phyloP scores from a whole-genome alignment of 768 basidiomycete genomes.

The Serendipita sp. region DNA sequence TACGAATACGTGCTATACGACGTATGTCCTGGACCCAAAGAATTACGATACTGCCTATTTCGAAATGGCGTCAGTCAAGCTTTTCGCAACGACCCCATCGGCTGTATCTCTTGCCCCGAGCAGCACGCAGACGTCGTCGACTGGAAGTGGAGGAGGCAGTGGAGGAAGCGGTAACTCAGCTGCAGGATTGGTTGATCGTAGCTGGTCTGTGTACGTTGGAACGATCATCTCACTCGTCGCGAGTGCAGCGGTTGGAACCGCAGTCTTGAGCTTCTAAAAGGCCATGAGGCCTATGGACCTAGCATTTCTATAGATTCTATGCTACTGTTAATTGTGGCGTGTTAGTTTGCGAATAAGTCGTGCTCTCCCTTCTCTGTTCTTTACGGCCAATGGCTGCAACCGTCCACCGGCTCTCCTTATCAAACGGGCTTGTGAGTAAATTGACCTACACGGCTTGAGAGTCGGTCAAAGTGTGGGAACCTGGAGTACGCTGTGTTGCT shows the following conservation, averaged over 20 bases:
- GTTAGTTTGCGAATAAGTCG: too few relatives aligned
- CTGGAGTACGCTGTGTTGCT: too few relatives aligned
- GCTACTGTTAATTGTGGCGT: too few relatives aligned
- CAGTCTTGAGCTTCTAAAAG: too few relatives aligned
- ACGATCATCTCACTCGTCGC: neutral
- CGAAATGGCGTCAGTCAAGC: conserved; percentile 44
- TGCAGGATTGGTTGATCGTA: neutral
- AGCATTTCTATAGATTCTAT: too few relatives aligned
- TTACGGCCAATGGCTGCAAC: too few relatives aligned
- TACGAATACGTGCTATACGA: conserved; percentile 46
- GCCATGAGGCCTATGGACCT: too few relatives aligned
- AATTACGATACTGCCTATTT: conserved; percentile 55
- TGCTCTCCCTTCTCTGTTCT: too few relatives aligned
- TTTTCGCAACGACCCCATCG: conserved; percentile 19
- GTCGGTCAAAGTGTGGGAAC: too few relatives aligned
- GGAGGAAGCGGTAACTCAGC: neutral
- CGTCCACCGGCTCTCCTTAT: too few relatives aligned
- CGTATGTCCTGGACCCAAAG: conserved; percentile 49
- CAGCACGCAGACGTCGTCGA: neutral
- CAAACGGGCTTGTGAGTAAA: too few relatives aligned
- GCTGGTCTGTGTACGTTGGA: neutral
- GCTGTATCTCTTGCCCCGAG: neutral
- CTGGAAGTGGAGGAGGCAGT: neutral
- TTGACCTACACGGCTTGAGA: too few relatives aligned
- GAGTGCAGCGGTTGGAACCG: neutral